Evolutionary conservation across 257 asterid genomes (phyloP), one percentile per base, ranked within the genome.

Genomic region (Solanum verrucosum): DNA sequence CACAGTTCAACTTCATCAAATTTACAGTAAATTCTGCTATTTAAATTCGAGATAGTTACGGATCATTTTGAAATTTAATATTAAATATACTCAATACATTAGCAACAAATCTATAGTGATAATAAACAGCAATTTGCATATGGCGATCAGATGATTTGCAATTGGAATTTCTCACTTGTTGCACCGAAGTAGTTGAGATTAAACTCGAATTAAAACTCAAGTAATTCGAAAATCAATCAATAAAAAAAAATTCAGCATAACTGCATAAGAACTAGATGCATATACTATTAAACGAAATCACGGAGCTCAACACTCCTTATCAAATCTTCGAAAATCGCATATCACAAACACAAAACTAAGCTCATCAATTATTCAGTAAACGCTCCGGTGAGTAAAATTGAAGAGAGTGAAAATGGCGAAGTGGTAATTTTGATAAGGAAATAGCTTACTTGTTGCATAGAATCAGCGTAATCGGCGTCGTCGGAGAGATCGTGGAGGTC

Each of bases 381-480:
- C 9, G 12, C 12, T 78, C 25, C 83, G 11, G 83, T 20, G 49
- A 35, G 33, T 40, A 42, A 78, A 46, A 40, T 42, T 42, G 56
- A 40, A n/a, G 33, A 77, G 12, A 12, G 65, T 81, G 27, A 11
- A 81, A 46, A 81, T 81, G 18, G 5, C 16, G 44, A 73, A 60
- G 40, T 44, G 63, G 27, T 31, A 49, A n/a, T 5, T 42, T 35
- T 23, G 68, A 38, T 37, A 35, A 25, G 27, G 67, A 71, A 65
- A 85, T 25, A 7, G 35, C 21, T 27, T 27, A 68, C 74, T 68
- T 68, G 74, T 68, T 27, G 74, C 20, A 68, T 89, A 75, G 98
- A 95, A 34, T 98, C 99, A 75, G 98, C 99, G 87, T 97, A 97
- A 89, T 97, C 98, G 87, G 95, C 96, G 79, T 97, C 99, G 90